A percentile compares a stretch with the other conserved stretches of the same genome.
Evolutionary conservation across 768 basidiomycete genomes (phyloP).

Genomic region (Termitomyces sp.): DNA sequence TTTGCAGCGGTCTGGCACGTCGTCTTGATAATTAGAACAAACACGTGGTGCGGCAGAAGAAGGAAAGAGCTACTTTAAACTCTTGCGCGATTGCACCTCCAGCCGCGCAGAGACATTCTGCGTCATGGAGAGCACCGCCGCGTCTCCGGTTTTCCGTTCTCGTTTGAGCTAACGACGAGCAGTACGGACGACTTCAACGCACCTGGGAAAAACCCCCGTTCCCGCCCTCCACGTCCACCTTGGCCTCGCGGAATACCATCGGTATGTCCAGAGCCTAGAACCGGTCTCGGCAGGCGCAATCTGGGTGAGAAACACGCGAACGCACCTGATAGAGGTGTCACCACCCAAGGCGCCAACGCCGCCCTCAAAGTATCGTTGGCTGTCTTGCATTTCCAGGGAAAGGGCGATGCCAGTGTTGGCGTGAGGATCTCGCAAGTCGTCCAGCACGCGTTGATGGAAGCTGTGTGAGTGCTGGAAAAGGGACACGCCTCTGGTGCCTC

Average conservation of each 20-base stretch:
- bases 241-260: slow-evolving; percentile 42
- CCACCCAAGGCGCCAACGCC: slow-evolving; percentile 25
- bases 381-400: slow-evolving; percentile 88
- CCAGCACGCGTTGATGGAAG: slow-evolving; percentile 29
- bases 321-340: slow-evolving; percentile 23
- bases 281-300: too few relatives aligned
- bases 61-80: slow-evolving; percentile 42
- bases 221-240: slow-evolving; percentile 51
- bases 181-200: slow-evolving; percentile 8
- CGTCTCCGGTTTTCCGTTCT: slow-evolving; percentile 63
- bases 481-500: slow-evolving; percentile 34
- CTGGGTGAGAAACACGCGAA: too few relatives aligned
- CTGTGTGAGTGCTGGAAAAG: neutral
- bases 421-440: slow-evolving; percentile 76
- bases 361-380: slow-evolving; percentile 79
- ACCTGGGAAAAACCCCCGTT: slow-evolving; percentile 54
- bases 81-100: slow-evolving; percentile 60
- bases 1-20: slow-evolving; percentile 91
- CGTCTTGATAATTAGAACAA: too few relatives aligned
- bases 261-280: slow-evolving; percentile 41
- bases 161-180: slow-evolving; percentile 57
- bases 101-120: slow-evolving; percentile 70
- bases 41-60: slow-evolving; percentile 21
- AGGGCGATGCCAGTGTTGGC: slow-evolving; percentile 60
- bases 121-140: slow-evolving; percentile 71